Conservation (phyloP, 108 stramenopile genomes). For the Cyclotella baltica region DNA sequence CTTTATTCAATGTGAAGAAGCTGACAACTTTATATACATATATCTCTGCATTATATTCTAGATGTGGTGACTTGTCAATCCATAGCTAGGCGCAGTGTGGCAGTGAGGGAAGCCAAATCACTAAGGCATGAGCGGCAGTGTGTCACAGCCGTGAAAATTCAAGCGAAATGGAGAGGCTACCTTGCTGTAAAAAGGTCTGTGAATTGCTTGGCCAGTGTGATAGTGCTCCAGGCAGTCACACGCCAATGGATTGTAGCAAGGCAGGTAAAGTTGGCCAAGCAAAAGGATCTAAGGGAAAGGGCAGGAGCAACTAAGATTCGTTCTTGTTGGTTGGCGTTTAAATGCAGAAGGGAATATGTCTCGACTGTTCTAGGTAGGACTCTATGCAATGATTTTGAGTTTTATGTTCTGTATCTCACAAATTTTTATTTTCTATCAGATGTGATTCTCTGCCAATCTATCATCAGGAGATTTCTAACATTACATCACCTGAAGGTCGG, state of each 20-base stretch:
- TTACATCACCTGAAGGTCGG: not conserved
- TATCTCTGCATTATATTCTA: not conserved
- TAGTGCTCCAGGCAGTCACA: not conserved
- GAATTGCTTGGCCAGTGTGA: not conserved
- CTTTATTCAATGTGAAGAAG: not conserved
- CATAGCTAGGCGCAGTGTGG: not conserved
- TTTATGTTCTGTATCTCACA: not conserved
- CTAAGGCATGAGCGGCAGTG: not conserved
- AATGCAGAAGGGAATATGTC: not conserved
- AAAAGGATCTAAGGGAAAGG: not conserved
- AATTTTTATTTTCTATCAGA: not conserved
- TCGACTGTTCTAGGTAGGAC: not conserved
- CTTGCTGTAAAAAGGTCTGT: not conserved
- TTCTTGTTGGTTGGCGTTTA: not conserved
- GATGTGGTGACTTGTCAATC: not conserved
- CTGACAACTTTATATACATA: not conserved
- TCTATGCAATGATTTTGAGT: not conserved
- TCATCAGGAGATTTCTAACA: not conserved
- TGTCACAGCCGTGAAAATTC: not conserved
- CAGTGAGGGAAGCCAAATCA: not conserved
- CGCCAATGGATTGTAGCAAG: not conserved
- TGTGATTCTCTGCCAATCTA: not conserved
- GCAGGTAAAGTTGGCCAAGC: not conserved
- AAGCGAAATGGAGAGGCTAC: slow-evolving; percentile 1
- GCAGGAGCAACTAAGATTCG: not conserved